Evolutionary conservation across 805 yeast genomes (phyloP).

Genomic region (Babjeviella inositovora): DNA sequence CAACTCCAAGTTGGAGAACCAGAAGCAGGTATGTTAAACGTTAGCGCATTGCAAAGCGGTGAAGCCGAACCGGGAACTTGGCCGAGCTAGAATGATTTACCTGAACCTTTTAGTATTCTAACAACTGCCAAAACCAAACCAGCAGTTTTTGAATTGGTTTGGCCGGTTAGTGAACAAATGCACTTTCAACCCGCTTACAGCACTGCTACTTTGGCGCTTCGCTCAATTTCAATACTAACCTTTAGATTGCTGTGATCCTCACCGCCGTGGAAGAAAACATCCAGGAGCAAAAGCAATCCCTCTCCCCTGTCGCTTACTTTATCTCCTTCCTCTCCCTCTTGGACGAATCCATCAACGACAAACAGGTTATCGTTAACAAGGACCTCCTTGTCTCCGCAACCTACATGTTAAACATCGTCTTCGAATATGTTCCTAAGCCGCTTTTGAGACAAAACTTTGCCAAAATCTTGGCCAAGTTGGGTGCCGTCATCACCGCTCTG

Average conservation of each 20-base stretch:
- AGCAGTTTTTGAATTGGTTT: too few relatives aligned
- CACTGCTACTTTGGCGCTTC: too few relatives aligned
- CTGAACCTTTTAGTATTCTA: too few relatives aligned
- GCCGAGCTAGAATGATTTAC: too few relatives aligned
- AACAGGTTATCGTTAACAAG: conserved; percentile 35
- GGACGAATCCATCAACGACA: conserved; percentile 50
- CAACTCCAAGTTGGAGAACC: conserved; percentile 73
- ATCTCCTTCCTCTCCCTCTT: conserved; percentile 70
- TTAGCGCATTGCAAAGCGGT: neutral
- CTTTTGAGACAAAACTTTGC: conserved; percentile 62
- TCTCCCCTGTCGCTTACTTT: conserved; percentile 68
- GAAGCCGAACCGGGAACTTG: too few relatives aligned
- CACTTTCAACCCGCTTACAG: too few relatives aligned
- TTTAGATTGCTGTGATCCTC: conserved; percentile 56
- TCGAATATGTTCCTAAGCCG: conserved; percentile 56
- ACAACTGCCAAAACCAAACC: too few relatives aligned
- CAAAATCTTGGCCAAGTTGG: conserved; percentile 63
- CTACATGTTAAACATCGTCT: conserved; percentile 67
- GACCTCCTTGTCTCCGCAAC: conserved; percentile 61
- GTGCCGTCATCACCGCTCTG: conserved; percentile 60
- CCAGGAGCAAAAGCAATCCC: conserved; percentile 41
- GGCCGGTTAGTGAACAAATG: too few relatives aligned
- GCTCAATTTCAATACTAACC: too few relatives aligned
- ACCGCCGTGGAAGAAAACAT: conserved; percentile 86
- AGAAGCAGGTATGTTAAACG: conserved; percentile 29